A percentile compares a stretch with the other conserved stretches of the same genome.
Evolutionary conservation across 75 land plant species (phyloP).

Genomic region (Cunninghamia lanceolata): DNA sequence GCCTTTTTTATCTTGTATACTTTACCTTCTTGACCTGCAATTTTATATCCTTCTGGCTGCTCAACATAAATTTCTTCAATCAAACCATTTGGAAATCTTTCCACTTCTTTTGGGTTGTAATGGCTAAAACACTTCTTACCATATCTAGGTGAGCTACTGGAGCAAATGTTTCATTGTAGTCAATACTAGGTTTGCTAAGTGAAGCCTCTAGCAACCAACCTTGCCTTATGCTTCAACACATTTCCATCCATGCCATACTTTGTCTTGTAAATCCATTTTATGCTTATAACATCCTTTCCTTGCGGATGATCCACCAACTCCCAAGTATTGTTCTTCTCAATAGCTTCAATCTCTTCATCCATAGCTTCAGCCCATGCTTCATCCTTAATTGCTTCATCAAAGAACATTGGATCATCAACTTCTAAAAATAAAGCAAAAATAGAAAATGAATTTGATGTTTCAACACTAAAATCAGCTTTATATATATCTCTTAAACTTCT

Average conservation of each 20-base stretch:
- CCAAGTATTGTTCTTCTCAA: constrained; percentile 17
- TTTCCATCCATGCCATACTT: not conserved
- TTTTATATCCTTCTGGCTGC: constrained; percentile 14
- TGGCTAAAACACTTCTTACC: constrained; percentile 1
- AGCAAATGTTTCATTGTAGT: constrained; percentile 13
- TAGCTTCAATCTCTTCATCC: constrained; percentile 7
- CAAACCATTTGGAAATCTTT: constrained; percentile 7
- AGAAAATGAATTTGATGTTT: not conserved
- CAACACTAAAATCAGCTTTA: not conserved
- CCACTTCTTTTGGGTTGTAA: constrained; percentile 5
- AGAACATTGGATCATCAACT: not conserved
- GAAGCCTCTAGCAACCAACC: constrained; percentile 11
- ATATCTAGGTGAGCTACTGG: constrained; percentile 8
- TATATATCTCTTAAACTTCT: not conserved
- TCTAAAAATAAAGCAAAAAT: not conserved
- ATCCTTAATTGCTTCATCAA: constrained; percentile 11
- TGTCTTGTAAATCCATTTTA: too few species aligned
- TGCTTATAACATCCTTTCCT: too few species aligned
- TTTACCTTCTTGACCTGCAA: constrained; percentile 12
- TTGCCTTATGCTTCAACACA: constrained; percentile 7
- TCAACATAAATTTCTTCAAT: constrained; percentile 12
- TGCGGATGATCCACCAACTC: constrained; percentile 4
- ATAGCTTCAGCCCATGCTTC: constrained; percentile 7
- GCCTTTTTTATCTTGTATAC: constrained; percentile 14
- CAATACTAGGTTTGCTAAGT: not conserved